Evolutionary conservation across 805 yeast species (phyloP).

Genomic region (Yarrowia sp.): DNA sequence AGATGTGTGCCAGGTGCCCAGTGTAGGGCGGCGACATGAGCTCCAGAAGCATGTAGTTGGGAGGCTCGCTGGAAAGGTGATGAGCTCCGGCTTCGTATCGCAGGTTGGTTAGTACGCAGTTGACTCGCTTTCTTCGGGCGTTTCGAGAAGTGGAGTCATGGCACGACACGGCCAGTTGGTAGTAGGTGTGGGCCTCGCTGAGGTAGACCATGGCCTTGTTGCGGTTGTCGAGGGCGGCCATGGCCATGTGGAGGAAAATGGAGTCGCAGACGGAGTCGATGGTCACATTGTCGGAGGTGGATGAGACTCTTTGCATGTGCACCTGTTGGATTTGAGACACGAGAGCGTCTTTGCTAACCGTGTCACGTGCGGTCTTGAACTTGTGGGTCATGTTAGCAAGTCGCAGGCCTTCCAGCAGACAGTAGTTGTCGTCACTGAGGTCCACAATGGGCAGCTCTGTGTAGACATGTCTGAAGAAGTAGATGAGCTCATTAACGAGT

Average conservation of each 20-base stretch:
- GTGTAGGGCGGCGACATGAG: slow-evolving; percentile 18
- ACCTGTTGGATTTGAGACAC: slow-evolving; percentile 19
- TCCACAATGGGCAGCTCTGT: slow-evolving; percentile 14
- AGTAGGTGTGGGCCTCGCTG: slow-evolving; percentile 19
- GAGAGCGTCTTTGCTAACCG: slow-evolving; percentile 2
- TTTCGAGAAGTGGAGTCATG: neutral
- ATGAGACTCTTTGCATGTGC: slow-evolving; percentile 8
- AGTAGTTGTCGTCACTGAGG: neutral
- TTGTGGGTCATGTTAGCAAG: slow-evolving; percentile 19
- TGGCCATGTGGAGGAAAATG: slow-evolving; percentile 16
- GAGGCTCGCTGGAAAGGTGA: slow-evolving; percentile 13
- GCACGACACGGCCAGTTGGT: neutral
- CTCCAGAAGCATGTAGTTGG: slow-evolving; percentile 10
- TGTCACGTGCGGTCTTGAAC: slow-evolving; percentile 11
- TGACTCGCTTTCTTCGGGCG: slow-evolving; percentile 14
- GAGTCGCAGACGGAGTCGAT: slow-evolving; percentile 19
- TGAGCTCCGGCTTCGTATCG: slow-evolving; percentile 4
- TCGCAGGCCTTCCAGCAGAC: slow-evolving; percentile 1
- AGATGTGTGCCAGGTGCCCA: slow-evolving; percentile 2
- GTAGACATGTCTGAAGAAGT: slow-evolving; percentile 4
- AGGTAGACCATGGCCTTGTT: slow-evolving; percentile 25
- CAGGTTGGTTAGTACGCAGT: slow-evolving; percentile 20
- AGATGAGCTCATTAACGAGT: slow-evolving; percentile 1
- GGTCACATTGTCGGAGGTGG: neutral
- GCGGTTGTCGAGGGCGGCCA: slow-evolving; percentile 17